Conservation (phyloP, 129 eudicot genomes). For the Tagetes patula region DNA sequence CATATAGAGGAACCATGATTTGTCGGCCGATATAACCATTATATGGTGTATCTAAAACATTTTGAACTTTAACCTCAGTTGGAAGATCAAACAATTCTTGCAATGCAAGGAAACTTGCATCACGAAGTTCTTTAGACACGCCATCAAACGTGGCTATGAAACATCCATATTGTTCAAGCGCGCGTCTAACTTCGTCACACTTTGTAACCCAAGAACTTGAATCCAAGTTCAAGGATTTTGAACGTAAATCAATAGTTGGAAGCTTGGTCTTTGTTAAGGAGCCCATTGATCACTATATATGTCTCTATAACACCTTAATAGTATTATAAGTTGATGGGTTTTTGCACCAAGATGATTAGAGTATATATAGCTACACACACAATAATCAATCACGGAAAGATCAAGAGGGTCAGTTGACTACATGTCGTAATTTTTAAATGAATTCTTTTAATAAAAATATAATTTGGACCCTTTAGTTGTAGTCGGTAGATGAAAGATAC, state of each 20-base stretch:
- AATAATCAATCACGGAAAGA: too few species aligned
- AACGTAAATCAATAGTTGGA: slow-evolving; percentile 41
- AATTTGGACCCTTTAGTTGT: too few species aligned
- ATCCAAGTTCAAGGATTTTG: slow-evolving; percentile 22
- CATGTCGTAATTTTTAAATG: too few species aligned
- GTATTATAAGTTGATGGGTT: too few species aligned
- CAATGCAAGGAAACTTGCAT: slow-evolving; percentile 27
- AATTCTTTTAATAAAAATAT: too few species aligned
- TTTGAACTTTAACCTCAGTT: slow-evolving; percentile 25
- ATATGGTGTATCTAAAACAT: slow-evolving; percentile 27
- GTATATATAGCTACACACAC: too few species aligned
- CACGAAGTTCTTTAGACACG: slow-evolving; percentile 30
- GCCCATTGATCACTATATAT: neutral
- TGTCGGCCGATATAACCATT: slow-evolving; percentile 37
- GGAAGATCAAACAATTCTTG: slow-evolving; percentile 49
- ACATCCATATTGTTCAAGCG: slow-evolving; percentile 49
- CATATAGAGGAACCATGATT: slow-evolving; percentile 38
- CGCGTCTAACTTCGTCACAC: slow-evolving; percentile 27
- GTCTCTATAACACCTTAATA: too few species aligned
- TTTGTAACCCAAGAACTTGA: slow-evolving; percentile 37
- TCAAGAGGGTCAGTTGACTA: too few species aligned
- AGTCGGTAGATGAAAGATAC: too few species aligned
- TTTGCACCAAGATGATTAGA: too few species aligned
- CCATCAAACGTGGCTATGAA: slow-evolving; percentile 40
- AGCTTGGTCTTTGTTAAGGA: slow-evolving; percentile 25